These are phyloP conservation scores for Nakaseomyces delphensis DNA, from an alignment of 1,139 yeast species.

Conservation along the genomic window DNA sequence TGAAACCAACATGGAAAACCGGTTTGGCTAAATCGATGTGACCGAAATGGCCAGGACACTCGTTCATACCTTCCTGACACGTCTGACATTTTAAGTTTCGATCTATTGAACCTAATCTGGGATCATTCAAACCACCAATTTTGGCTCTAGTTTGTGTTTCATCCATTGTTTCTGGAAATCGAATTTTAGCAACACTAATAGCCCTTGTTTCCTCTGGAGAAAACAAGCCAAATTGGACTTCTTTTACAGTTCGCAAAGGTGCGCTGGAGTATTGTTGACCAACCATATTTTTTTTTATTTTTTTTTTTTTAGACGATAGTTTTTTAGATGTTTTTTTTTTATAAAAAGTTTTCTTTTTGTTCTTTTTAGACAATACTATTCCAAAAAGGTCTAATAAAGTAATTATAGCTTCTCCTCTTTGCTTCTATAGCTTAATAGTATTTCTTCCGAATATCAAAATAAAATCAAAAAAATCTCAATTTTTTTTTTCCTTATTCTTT, in stretches of 20 bases:
- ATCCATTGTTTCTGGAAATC: constrained; percentile 98
- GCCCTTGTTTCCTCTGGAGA: constrained; percentile 98
- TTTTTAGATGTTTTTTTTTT: constrained; percentile 1
- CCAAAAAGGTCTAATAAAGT: not conserved
- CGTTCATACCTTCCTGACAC: constrained; percentile 98
- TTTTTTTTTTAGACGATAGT: too few relatives aligned
- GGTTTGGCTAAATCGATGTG: constrained; percentile 98
- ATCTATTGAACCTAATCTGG: constrained; percentile 94
- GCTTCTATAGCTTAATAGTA: not conserved
- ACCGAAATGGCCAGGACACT: constrained; percentile 99
- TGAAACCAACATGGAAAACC: constrained; percentile 93
- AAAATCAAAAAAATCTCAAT: too few relatives aligned
- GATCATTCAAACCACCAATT: constrained; percentile 95
- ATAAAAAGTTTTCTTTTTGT: not conserved
- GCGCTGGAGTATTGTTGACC: constrained; percentile 92
- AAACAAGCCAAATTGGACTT: constrained; percentile 95
- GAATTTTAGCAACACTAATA: constrained; percentile 92
- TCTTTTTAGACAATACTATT: not conserved
- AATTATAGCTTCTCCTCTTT: not conserved
- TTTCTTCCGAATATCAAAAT: not conserved
- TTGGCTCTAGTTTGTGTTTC: constrained; percentile 91
- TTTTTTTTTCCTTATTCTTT: not conserved
- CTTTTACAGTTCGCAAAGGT: constrained; percentile 91
- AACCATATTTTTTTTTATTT: constrained; percentile 27
- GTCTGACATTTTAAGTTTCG: constrained; percentile 97